Evolutionary conservation across 176 grass and related monocot species (phyloP), one percentile per base, ranked within the genome.

Genomic region (Elaeis guineensis): DNA sequence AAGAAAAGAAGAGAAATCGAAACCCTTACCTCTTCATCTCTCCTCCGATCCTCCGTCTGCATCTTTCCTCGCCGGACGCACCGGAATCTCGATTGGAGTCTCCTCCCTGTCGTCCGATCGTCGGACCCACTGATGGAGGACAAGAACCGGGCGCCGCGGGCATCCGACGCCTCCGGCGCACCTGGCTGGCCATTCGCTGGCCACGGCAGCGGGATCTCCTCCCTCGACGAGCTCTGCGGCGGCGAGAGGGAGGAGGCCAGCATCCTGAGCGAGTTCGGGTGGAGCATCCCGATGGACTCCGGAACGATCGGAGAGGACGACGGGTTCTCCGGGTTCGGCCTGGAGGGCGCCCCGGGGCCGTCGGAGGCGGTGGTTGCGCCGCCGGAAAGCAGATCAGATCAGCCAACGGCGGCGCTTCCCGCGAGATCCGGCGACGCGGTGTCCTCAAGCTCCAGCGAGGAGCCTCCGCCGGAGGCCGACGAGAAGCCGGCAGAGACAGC

Each of bases 401-500:
- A 3, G 54, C 54, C 19, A 6, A 3, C 19, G 21, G 3, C 54
- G 54, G 54, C 6, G 8, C 18, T 21, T 3, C 54, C 54, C 19
- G 54, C 18, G 54, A 55, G 54, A 21, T 55, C 54, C 54, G 6
- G 54, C 54, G 54, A 55, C 54, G 54, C 54, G 8, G 19, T 21
- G n/a, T 55, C 54, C 19, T 55, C 54, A 7, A 20, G 54, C 54
- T 55, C 54, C 19, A 55, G 54, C 54, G 54, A 55, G 54, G 54
- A 55, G 54, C n/a, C 54, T 5, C 54, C 54, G 5, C 19, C 54
- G 17, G 54, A 55, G 54, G 2, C 19, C 54, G 54, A 55, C 54
- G 21, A 55, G 54, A 21, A 18, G 54, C 7, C 21, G 7, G 54
- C n/a, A 19, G 54, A 55, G 12, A 18, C 54, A 21, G 54, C 19